Conservation (phyloP, 1,284 basidiomycete genomes). For the Pascua sp. region DNA sequence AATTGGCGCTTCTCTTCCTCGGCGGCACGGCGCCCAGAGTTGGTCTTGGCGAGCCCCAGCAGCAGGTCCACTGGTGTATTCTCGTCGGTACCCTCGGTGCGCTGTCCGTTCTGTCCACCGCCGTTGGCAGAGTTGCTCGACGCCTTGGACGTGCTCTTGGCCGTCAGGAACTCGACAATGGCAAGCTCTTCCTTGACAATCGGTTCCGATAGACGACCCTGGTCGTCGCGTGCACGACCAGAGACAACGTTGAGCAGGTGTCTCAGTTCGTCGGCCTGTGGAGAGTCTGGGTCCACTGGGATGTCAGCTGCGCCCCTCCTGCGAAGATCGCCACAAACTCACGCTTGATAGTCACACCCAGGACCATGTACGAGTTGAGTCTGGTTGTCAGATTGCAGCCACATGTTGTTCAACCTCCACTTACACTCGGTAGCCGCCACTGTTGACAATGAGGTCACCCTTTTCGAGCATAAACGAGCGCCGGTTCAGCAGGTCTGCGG, state of each 20-base stretch:
- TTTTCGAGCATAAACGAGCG: constrained; percentile 50
- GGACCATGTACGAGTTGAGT: constrained; percentile 50
- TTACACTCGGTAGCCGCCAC: constrained; percentile 45
- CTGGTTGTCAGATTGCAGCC: no score
- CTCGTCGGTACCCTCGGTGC: constrained; percentile 23
- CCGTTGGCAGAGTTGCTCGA: constrained; percentile 14
- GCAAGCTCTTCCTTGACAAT: constrained; percentile 52
- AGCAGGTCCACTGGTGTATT: constrained; percentile 45
- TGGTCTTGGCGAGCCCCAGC: constrained; percentile 44
- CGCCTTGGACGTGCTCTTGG: constrained; percentile 29
- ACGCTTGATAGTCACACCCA: constrained; percentile 51
- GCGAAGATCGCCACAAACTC: constrained; percentile 6
- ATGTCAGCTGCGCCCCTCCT: neutral
- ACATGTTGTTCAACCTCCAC: no score
- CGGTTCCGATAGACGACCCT: constrained; percentile 47
- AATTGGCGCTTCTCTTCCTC: constrained; percentile 46
- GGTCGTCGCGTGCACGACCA: constrained; percentile 46
- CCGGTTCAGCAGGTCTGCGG: constrained; percentile 48
- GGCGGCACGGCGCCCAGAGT: constrained; percentile 41
- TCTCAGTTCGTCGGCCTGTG: constrained; percentile 49
- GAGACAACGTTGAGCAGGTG: constrained; percentile 50
- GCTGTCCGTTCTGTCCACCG: neutral
- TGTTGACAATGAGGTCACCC: constrained; percentile 48
- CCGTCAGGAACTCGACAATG: constrained; percentile 50
- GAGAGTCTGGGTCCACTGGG: constrained; percentile 47